phyloP scores from a whole-genome alignment of 176 grass and related monocot species.

The Oryza glaberrima region DNA sequence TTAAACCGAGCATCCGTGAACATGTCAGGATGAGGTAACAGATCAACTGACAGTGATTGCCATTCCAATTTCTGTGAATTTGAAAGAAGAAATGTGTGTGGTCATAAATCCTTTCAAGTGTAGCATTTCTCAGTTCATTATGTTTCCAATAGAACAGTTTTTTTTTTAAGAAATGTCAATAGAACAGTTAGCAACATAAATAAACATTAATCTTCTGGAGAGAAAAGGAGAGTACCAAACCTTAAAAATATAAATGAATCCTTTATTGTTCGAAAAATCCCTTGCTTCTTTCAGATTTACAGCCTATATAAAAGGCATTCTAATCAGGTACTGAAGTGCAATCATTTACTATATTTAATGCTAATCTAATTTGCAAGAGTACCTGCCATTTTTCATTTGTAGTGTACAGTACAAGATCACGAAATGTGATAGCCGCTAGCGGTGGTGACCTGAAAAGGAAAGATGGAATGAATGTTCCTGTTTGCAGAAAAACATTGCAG shows the following conservation, averaged over 20 bases:
- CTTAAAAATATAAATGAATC: constrained; percentile 99
- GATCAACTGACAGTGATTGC: constrained; percentile 90
- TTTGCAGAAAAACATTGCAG: constrained; percentile 18
- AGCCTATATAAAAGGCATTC: constrained; percentile 50
- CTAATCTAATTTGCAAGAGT: constrained; percentile 40
- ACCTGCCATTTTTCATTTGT: constrained; percentile 99
- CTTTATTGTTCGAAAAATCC: constrained; percentile 93
- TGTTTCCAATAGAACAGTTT: constrained; percentile 16
- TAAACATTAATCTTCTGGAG: constrained; percentile 39
- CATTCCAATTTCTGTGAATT: constrained; percentile 92
- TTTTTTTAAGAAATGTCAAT: background rate
- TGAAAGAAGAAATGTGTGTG: constrained; percentile 37
- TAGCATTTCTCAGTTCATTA: constrained; percentile 1
- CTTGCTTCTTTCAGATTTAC: constrained; percentile 99
- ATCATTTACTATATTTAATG: constrained; percentile 18
- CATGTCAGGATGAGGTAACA: constrained; percentile 99
- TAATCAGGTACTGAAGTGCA: constrained; percentile 36
- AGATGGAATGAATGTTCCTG: constrained; percentile 16
- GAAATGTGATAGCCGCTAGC: constrained; percentile 86
- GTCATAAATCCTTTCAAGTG: constrained; percentile 22
- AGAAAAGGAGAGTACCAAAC: constrained; percentile 49
- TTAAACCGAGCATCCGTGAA: constrained; percentile 83
- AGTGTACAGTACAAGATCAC: constrained; percentile 89
- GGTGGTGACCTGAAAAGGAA: constrained; percentile 87
- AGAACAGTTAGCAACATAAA: constrained; percentile 24